These are phyloP conservation scores for Silene noctiflora DNA, from an alignment of 179 eudicot species.

Conservation along the genomic window DNA sequence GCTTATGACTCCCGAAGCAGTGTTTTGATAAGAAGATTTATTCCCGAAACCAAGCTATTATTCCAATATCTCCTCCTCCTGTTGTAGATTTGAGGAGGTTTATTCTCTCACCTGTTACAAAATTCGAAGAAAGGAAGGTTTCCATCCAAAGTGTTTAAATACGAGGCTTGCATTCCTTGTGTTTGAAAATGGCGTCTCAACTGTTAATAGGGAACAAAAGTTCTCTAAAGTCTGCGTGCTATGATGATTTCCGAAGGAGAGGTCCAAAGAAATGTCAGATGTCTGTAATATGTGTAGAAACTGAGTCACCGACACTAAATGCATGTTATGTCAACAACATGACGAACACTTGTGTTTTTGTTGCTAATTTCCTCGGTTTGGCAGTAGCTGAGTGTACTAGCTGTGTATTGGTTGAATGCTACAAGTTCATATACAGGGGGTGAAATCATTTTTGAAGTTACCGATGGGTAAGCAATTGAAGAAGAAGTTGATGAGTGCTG, in stretches of 20 bases:
- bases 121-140: too few species aligned
- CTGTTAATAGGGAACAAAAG: neutral
- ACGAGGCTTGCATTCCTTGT: neutral
- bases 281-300: too few species aligned
- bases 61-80: neutral
- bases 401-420: neutral
- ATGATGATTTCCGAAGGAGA: neutral
- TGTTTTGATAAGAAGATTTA: too few species aligned
- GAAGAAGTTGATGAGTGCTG: neutral
- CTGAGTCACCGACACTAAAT: neutral
- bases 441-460: neutral
- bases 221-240: neutral
- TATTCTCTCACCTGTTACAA: too few species aligned
- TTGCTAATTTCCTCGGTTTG: neutral
- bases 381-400: neutral
- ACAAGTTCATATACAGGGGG: neutral
- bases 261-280: too few species aligned
- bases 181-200: neutral
- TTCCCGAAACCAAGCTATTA: too few species aligned
- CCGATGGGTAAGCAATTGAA: neutral
- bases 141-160: neutral
- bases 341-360: neutral
- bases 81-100: neutral
- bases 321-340: neutral
- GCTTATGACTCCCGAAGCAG: too few species aligned